Conservation (phyloP, 2,329 filamentous ascomycete genomes). For the Talaromyces sp. region DNA sequence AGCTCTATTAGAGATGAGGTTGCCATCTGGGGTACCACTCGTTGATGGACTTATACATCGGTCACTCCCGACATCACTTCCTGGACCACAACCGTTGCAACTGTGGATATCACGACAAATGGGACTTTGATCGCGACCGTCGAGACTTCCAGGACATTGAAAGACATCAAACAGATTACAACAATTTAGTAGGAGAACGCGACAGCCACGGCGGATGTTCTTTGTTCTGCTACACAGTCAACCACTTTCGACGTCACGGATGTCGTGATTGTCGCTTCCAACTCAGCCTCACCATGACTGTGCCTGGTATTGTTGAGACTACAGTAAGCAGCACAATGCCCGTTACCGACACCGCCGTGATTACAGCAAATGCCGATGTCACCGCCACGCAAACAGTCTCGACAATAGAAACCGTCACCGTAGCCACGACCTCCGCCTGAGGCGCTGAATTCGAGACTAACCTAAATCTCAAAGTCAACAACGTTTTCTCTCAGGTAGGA, state of each 20-base stretch:
- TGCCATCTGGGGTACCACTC: too few relatives aligned
- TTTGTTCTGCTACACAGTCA: background rate
- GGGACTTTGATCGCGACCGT: background rate
- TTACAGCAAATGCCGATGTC: background rate
- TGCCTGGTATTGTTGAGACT: background rate
- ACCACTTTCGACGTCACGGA: background rate
- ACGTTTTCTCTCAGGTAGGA: background rate
- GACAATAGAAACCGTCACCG: background rate
- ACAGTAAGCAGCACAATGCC: background rate
- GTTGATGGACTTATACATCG: too few relatives aligned
- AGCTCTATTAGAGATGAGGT: too few relatives aligned
- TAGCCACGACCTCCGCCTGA: background rate
- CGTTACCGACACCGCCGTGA: background rate
- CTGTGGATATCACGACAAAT: background rate
- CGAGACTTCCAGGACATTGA: background rate
- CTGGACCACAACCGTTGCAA: background rate
- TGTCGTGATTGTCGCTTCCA: background rate
- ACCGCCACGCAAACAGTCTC: background rate
- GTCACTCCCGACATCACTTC: background rate
- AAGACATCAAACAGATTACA: background rate
- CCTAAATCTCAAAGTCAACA: background rate
- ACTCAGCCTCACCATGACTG: background rate
- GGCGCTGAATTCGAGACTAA: conserved; percentile 5
- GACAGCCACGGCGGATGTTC: background rate
- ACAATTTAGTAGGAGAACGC: background rate